phyloP scores from a whole-genome alignment of 1,284 basidiomycete species.

The Apiotrichum gracile region DNA sequence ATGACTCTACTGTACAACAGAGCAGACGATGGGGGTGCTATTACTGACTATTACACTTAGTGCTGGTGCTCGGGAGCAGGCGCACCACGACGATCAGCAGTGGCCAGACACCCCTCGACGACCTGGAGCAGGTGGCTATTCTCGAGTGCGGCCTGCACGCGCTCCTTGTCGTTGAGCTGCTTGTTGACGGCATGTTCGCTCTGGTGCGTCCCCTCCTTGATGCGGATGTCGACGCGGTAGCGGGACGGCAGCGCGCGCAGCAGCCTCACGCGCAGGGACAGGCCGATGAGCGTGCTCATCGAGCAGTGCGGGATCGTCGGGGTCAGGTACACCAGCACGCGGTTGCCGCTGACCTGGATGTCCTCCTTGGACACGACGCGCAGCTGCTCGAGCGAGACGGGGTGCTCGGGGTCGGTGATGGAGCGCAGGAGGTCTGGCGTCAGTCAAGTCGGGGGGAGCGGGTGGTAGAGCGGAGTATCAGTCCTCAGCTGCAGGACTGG shows the following conservation, averaged over 20 bases:
- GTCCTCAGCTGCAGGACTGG: background rate
- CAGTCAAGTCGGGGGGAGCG: constrained; percentile 34
- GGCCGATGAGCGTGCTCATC: constrained; percentile 94
- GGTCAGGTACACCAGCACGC: constrained; percentile 81
- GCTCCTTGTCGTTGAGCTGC: constrained; percentile 97
- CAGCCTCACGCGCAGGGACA: constrained; percentile 86
- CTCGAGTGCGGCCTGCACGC: constrained; percentile 93
- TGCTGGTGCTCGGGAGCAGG: constrained; percentile 4
- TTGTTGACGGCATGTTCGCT: constrained; percentile 95
- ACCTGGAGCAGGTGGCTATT: constrained; percentile 81
- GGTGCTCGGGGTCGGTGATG: constrained; percentile 95
- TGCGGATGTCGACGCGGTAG: constrained; percentile 90
- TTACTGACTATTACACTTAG: background rate
- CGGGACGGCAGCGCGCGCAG: constrained; percentile 82
- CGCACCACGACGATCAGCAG: constrained; percentile 49
- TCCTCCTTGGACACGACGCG: constrained; percentile 89
- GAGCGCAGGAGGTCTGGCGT: constrained; percentile 78
- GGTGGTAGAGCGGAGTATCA: constrained; percentile 52
- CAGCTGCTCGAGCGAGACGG: constrained; percentile 89
- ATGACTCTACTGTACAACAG: background rate
- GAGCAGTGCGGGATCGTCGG: constrained; percentile 98
- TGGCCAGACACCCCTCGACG: constrained; percentile 75
- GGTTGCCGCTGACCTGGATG: constrained; percentile 66
- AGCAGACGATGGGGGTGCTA: too few relatives aligned
- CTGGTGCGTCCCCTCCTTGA: constrained; percentile 93